Evolutionary conservation across 2,329 filamentous ascomycete genomes (phyloP).

Genomic region (Hypoxylon sp.): DNA sequence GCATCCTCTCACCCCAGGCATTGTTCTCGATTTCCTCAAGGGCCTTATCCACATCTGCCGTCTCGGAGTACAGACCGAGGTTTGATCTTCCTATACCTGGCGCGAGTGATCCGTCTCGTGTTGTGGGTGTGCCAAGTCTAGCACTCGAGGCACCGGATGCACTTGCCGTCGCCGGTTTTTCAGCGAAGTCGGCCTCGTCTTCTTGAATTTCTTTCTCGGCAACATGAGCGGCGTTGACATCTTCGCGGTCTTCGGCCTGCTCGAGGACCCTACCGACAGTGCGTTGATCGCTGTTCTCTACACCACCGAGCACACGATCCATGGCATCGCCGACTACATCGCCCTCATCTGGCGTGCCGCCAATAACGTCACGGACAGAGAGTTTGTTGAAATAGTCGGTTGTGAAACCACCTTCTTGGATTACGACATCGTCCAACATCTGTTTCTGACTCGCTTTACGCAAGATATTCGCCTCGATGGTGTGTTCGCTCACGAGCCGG

Average conservation of each 20-base stretch:
- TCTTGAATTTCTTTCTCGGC: conserved; percentile 91
- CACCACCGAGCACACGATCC: conserved; percentile 82
- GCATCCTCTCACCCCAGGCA: conserved; percentile 69
- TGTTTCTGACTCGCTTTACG: conserved; percentile 98
- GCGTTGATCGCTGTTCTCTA: conserved; percentile 71
- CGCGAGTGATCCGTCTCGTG: conserved; percentile 55
- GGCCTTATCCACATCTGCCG: conserved; percentile 53
- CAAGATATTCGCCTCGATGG: conserved; percentile 97
- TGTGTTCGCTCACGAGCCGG: conserved; percentile 90
- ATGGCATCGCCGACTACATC: conserved; percentile 74
- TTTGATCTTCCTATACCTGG: conserved; percentile 53
- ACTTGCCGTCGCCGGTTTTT: conserved; percentile 64
- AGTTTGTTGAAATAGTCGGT: conserved; percentile 94
- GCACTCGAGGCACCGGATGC: conserved; percentile 65
- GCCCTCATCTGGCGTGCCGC: conserved; percentile 68
- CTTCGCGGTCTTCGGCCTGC: conserved; percentile 91
- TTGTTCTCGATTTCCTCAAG: conserved; percentile 65
- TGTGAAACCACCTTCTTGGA: conserved; percentile 97
- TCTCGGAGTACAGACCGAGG: conserved; percentile 56
- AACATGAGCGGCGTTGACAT: conserved; percentile 86
- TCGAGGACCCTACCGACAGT: conserved; percentile 81
- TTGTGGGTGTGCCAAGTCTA: conserved; percentile 64
- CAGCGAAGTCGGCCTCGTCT: conserved; percentile 87
- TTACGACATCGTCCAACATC: conserved; percentile 97
- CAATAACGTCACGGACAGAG: conserved; percentile 76